phyloP scores from a whole-genome alignment of 2,329 filamentous ascomycete species.

The Colletotrichum liriopes region DNA sequence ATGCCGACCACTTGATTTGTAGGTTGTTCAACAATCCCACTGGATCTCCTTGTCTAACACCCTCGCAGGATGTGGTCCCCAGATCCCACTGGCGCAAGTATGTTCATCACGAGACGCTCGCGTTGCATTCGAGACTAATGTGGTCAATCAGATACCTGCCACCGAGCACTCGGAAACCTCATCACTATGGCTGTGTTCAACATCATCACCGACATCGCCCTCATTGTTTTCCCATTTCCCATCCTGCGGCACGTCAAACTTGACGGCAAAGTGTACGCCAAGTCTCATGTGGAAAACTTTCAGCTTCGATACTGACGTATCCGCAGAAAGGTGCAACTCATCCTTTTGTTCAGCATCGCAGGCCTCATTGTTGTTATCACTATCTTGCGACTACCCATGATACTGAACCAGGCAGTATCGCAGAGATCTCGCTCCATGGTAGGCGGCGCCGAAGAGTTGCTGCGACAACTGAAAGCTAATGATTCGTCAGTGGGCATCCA shows the following conservation, averaged over 20 bases:
- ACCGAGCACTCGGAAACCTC: constrained; percentile 48
- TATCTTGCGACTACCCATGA: constrained; percentile 50
- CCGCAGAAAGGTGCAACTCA: constrained; percentile 44
- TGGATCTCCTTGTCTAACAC: neutral
- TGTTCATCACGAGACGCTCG: neutral
- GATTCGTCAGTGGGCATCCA: constrained; percentile 49
- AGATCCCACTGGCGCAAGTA: constrained; percentile 15
- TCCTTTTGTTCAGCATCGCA: constrained; percentile 49
- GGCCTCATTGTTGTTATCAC: constrained; percentile 49
- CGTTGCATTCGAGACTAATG: neutral
- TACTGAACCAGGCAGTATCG: constrained; percentile 49
- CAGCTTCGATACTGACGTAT: neutral
- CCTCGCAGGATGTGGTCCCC: constrained; percentile 26
- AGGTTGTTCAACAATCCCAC: neutral
- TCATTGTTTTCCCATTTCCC: constrained; percentile 51
- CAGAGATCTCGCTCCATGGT: constrained; percentile 51
- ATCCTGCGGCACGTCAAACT: constrained; percentile 48
- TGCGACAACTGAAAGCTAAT: neutral
- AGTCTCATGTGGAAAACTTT: fast-evolving
- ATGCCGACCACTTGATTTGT: constrained; percentile 49
- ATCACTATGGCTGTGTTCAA: constrained; percentile 51
- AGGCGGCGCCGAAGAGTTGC: neutral
- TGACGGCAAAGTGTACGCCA: constrained; percentile 43
- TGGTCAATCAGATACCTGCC: constrained; percentile 41
- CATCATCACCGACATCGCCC: constrained; percentile 49